Base-by-base conservation (phyloP, 2,329 filamentous ascomycete species). In the Sarocladium kiliense region DNA sequence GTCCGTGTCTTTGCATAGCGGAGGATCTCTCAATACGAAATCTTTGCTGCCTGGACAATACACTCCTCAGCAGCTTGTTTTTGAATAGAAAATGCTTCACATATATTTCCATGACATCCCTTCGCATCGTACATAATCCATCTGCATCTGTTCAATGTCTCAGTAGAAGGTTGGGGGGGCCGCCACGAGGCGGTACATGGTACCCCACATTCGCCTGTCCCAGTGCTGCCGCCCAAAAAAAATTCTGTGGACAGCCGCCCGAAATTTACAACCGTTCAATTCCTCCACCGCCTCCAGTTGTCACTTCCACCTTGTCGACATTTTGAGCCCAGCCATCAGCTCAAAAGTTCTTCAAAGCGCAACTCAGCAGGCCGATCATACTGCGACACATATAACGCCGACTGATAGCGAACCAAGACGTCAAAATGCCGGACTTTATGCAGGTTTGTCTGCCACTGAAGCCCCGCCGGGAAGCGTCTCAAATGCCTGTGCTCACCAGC, bases 371-470 rank as follows among this genome's bases (percentile, higher is more conserved):
- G 3, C 14, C 47, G 26, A 32, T 30, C 4, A n/a, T 36, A 51
- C 21, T 27, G 9, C 16, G 27, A 34, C 10, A 47, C 19, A 16
- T 7, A 11, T 3, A 6, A 34, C 11, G n/a, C 11, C 30, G n/a
- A 11, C 16, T 6, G 5, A 51, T 11, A 36, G 47, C 11, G 27
- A 36, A 5, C 26, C 19, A 7, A 32, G 21, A 41, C 19, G 34
- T 41, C 34, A 41, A 10, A 34, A 53, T 53, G 50, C 50, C 50
- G 50, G 50, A 53, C 50, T 53, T 53, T 53, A 39, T 53, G 50
- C 50, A 53, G 50, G 50, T 53, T 53, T 21, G 50, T 53, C 2
- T 18, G 36, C 50, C 21, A 19, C 6, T 16, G 21, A 53, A 37
- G 32, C 23, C 27, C 30, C 34, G 36, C 32, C 19, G 11, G 16